A percentile compares a stretch with the other conserved stretches of the same genome.
These are phyloP conservation scores for Dendrobium huoshanense DNA, from an alignment of 106 monocot species.

Conservation along the genomic window DNA sequence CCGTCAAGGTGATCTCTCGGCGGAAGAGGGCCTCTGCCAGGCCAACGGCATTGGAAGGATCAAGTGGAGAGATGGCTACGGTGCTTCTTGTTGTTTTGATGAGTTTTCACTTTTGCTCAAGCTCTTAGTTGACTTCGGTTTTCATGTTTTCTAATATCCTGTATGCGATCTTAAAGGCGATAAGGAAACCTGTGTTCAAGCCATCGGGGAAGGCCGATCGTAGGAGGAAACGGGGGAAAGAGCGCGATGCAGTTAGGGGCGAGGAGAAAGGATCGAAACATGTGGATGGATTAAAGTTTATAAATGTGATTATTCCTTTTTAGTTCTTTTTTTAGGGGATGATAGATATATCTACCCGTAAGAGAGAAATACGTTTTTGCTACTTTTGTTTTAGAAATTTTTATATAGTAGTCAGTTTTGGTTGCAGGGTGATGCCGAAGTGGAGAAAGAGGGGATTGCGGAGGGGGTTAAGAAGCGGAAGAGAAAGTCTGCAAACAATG, in stretches of 20 bases:
- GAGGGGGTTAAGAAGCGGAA: conserved; percentile 4
- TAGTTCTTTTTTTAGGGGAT: background rate
- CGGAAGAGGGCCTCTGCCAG: background rate
- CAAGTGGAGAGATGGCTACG: background rate
- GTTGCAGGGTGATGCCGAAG: no score
- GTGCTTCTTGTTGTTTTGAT: background rate
- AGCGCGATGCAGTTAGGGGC: background rate
- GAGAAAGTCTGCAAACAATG: background rate
- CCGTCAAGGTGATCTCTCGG: background rate
- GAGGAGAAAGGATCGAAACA: background rate
- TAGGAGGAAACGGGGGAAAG: background rate
- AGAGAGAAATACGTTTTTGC: background rate
- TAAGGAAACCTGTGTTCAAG: background rate
- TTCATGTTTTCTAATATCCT: background rate
- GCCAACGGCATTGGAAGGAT: background rate
- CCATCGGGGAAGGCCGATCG: background rate
- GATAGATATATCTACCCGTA: no score
- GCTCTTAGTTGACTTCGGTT: background rate
- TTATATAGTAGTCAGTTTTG: no score
- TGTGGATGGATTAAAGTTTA: background rate
- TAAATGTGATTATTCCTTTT: background rate
- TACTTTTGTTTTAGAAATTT: background rate
- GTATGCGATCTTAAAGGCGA: background rate
- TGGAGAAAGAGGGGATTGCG: background rate
- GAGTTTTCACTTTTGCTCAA: no score